phyloP scores from a whole-genome alignment of 2,329 filamentous ascomycete species.

The Ascosphaera apis region DNA sequence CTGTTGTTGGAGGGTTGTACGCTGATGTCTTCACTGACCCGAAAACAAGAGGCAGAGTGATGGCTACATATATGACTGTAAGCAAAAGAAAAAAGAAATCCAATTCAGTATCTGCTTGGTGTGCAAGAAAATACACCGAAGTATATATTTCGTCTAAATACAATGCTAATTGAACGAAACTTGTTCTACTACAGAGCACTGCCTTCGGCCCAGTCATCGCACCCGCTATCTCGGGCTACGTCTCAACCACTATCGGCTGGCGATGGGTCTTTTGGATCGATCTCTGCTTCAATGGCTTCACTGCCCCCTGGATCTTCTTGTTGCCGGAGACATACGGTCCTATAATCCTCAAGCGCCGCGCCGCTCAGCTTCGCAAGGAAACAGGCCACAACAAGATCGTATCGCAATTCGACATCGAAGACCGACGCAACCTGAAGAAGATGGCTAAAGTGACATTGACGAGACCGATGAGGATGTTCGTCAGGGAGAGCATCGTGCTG shows the following conservation, averaged over 20 bases:
- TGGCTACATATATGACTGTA: constrained; percentile 22
- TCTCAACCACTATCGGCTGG: constrained; percentile 19
- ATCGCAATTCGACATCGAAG: constrained; percentile 6
- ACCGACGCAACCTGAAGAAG: constrained; percentile 4
- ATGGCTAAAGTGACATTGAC: constrained; percentile 7
- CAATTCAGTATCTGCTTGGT: no score
- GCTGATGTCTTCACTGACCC: constrained; percentile 25
- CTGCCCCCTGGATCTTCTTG: constrained; percentile 30
- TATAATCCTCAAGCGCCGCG: constrained; percentile 34
- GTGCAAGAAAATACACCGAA: no score
- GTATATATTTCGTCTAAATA: no score
- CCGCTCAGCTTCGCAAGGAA: constrained; percentile 1
- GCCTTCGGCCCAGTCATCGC: constrained; percentile 21
- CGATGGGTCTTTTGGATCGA: constrained; percentile 34
- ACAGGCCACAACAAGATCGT: constrained; percentile 5
- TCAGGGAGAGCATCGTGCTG: constrained; percentile 9
- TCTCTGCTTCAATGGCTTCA: constrained; percentile 38
- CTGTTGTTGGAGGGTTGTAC: constrained; percentile 23
- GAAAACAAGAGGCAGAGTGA: constrained; percentile 18
- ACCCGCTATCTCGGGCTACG: constrained; percentile 23
- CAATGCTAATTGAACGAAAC: no score
- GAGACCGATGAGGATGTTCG: constrained; percentile 9
- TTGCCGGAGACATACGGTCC: constrained; percentile 42
- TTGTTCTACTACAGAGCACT: constrained; percentile 10
- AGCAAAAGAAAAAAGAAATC: no score